Evolutionary conservation across 1,284 basidiomycete genomes (phyloP), one percentile per base, ranked within the genome.

Genomic region (Amylostereum areolatum): DNA sequence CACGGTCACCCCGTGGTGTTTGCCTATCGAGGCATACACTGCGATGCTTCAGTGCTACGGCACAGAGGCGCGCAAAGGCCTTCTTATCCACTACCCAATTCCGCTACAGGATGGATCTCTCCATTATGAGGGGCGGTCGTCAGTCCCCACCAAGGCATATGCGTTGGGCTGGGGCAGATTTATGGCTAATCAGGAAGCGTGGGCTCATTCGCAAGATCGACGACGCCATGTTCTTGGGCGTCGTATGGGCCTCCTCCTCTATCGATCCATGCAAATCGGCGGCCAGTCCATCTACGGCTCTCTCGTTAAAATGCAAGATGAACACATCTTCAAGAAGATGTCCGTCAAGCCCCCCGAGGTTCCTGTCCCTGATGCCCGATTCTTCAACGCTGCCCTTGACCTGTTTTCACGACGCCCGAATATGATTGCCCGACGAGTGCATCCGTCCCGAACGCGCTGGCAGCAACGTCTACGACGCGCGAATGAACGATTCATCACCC

Each of bases 1-100:
- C 28, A 57, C 56, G 3, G 52, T 51, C 18, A 54, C 65, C 33
- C 78, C 80, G 0, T 89, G 87, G 85, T 69, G 69, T 49, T 65
- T 90, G 27, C 78, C 84, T 3, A 66, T 82, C 3, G 71, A 81
- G 12, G 80, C 83, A 1, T 90, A 88, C 62, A 89, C 85, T 1
- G 66, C 77, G 43, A 86, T 90, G 80, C 62, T 91, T 50, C 71
- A 81, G 48, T 69, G 78, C 41, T 89, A 87, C 58, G 75, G 70
- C 1, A 62, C 65, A 1, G 73, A 81, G 58, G 70, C 68, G n/a
- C 63, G 62, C n/a, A 18, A 18, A 18, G 18, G 18, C 18, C 18
- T 18, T 18, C 18, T 18, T 18, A 18, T 18, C 18, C 18, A 18
- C 18, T 18, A 18, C 18, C 18, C 18, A 18, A 18, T 18, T 18